These are phyloP conservation scores for Flaveria robusta DNA, from an alignment of 129 eudicot species.

Conservation along the genomic window DNA sequence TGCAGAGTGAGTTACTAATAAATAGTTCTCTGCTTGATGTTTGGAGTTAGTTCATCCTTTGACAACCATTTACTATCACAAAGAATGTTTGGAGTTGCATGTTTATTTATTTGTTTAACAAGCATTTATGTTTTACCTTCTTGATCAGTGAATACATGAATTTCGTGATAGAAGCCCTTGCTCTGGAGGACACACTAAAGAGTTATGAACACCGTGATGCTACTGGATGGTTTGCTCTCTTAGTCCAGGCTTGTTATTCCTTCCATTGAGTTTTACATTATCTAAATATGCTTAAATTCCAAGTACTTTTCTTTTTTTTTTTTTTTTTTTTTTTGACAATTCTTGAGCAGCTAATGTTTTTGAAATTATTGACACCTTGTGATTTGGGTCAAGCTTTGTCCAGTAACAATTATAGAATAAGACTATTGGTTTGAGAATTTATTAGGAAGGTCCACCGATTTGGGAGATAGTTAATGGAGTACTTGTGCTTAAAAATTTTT, in stretches of 20 bases:
- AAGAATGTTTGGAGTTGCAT: slow-evolving; percentile 10
- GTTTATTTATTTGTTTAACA: slow-evolving; percentile 10
- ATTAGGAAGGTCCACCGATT: not conserved
- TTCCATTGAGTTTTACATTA: slow-evolving; percentile 25
- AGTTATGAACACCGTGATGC: slow-evolving; percentile 66
- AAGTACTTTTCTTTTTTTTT: not conserved
- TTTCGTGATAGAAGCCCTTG: slow-evolving; percentile 82
- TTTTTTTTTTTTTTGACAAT: not conserved
- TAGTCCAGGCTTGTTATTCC: slow-evolving; percentile 38
- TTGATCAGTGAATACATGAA: slow-evolving; percentile 73
- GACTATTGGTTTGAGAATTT: not conserved
- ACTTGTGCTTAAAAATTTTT: not conserved
- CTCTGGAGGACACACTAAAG: slow-evolving; percentile 86
- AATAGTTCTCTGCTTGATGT: slow-evolving; percentile 31
- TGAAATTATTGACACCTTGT: not conserved
- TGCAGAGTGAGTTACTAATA: not conserved
- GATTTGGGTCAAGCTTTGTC: not conserved
- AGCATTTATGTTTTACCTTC: slow-evolving; percentile 31
- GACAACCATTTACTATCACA: not conserved
- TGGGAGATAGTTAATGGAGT: not conserved
- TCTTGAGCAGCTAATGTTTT: not conserved
- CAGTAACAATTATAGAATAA: not conserved
- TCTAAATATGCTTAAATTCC: slow-evolving; percentile 19
- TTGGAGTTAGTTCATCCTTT: slow-evolving; percentile 45
- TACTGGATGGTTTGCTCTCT: slow-evolving; percentile 76